Base-by-base conservation (phyloP, 1,139 yeast genomes). In the Kodamaea arcana region DNA sequence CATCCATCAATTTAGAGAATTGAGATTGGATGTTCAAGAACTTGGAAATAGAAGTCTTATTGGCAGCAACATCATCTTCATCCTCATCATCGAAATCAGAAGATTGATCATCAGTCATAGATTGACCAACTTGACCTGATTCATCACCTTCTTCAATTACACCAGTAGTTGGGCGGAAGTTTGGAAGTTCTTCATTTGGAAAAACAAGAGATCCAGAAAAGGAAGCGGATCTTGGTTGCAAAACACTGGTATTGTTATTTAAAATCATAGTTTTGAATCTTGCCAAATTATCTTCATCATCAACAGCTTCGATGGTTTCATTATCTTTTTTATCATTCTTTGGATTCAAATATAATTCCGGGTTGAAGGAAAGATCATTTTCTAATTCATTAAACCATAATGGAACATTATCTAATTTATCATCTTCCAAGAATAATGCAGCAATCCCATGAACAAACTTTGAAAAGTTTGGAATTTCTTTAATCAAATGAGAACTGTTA, bases 301-400 rank as follows among this genome's bases (percentile, higher is more conserved):
- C 64, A 35, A 73, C 69, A 40, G 75, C 78, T 48, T 78, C 80
- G 1, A 87, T 87, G 48, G 80, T 83, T 45, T 78, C 78, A 14
- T 94, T 94, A 48, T 83, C 75, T 47, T 86, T 75, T 46, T 83
- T 81, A 15, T 40, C 35, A 21, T 33, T 31, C 21, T 29, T 38
- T 30, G 30, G 29, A 21, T 41, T 45, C 39, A 46, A 42, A 33
- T 43, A 44, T 18, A 44, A 35, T 21, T 44, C 46, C n/a, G 51
- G 50, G 34, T 45, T 46, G 38, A 44, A 47, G 11, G 48, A 39
- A 20, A 47, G 46, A 27, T 47, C 51, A 37, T 69, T 71, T 54
- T 92, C 97, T 49, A 92, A 68, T 44, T 90, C 97, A 43, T 94
- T 87, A 48, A 87, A 72, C 98, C 98, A 92, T 58, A 87, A 84